A percentile compares a stretch with the other conserved stretches of the same genome.
These are phyloP conservation scores for Ceriops decandra DNA, from an alignment of 345 rosid genomes.

Conservation along the genomic window DNA sequence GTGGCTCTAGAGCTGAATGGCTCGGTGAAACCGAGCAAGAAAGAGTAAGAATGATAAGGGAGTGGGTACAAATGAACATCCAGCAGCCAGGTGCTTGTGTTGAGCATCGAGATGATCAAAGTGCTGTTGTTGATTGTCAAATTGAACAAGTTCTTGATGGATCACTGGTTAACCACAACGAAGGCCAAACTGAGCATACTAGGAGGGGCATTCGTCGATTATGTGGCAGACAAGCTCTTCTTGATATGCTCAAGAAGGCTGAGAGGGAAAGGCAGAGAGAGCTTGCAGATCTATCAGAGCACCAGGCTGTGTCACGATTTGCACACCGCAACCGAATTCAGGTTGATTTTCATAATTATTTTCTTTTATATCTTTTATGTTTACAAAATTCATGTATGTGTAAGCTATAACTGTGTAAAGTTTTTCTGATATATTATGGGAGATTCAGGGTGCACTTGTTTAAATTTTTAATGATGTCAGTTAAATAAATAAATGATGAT, in stretches of 20 bases:
- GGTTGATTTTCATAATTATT: slow-evolving; percentile 36
- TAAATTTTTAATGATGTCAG: neutral
- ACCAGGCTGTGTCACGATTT: slow-evolving; percentile 72
- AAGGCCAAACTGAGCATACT: slow-evolving; percentile 41
- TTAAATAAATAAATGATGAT: neutral
- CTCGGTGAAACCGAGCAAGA: slow-evolving; percentile 92
- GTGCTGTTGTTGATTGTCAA: slow-evolving; percentile 50
- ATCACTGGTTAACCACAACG: slow-evolving; percentile 43
- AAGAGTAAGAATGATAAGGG: slow-evolving; percentile 85
- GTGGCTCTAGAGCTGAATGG: slow-evolving; percentile 61
- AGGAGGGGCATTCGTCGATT: slow-evolving; percentile 73
- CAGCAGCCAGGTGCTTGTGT: slow-evolving; percentile 56
- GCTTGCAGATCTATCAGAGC: slow-evolving; percentile 62
- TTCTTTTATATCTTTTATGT: neutral
- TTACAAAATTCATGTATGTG: neutral
- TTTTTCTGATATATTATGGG: neutral
- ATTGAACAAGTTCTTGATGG: slow-evolving; percentile 77
- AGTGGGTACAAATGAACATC: slow-evolving; percentile 74
- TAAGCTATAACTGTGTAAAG: neutral
- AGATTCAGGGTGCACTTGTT: neutral
- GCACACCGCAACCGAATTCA: slow-evolving; percentile 93
- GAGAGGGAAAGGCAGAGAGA: slow-evolving; percentile 78
- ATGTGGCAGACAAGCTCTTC: slow-evolving; percentile 82
- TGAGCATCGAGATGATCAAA: slow-evolving; percentile 55
- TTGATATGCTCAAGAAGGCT: slow-evolving; percentile 83